Base-by-base conservation (phyloP, 495 filamentous ascomycete species). In the Penicillium manginii region DNA sequence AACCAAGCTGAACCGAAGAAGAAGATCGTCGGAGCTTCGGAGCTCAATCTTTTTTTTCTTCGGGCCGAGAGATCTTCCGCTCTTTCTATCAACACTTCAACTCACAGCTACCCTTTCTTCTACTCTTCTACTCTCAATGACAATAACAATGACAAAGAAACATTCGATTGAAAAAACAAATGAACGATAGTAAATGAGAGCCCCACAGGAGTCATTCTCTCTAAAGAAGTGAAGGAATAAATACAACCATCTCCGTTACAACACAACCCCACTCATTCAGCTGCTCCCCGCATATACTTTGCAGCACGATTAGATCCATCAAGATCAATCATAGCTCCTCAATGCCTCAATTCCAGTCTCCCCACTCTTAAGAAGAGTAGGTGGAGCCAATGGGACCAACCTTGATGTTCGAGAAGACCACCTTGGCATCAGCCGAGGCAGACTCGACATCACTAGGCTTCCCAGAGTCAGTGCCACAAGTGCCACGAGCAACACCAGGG, bases 401-500 rank as follows among this genome's bases (percentile, higher is more conserved):
- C 70, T 84, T 82, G 71, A 91, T 87, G 78, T 89, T 88, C 54
- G 81, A 86, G 74, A 82, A 90, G 58, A 74, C 77, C 39, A 90
- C 88, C n/a, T 73, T 77, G 14, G 87, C 77, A 64, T 82, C 76
- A 54, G 84, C 75, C 49, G 71, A 69, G 37, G 77, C 68, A 60
- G 75, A 37, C 78, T 89, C 85, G 51, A 92, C 78, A 22, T 83
- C 81, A 18, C 65, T 59, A 22, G 88, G 88, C 19, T 76, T 77
- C 55, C 88, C 89, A 31, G 84, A 86, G 71, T 73, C 74, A 52
- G 76, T 81, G 72, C 85, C 85, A 74, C 91, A 94, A 56, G 82
- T 81, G 47, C 90, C 91, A 71, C 91, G 88, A 65, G 80, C 80
- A 54, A 83, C 81, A 73, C 91, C 91, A 35, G 88, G 87, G 15